Percentiles rank a stretch among this genome's conserved stretches.
Conservation (phyloP, 225 moss, liverwort and hornwort species). For the Pseudisothecium myosuroides region DNA sequence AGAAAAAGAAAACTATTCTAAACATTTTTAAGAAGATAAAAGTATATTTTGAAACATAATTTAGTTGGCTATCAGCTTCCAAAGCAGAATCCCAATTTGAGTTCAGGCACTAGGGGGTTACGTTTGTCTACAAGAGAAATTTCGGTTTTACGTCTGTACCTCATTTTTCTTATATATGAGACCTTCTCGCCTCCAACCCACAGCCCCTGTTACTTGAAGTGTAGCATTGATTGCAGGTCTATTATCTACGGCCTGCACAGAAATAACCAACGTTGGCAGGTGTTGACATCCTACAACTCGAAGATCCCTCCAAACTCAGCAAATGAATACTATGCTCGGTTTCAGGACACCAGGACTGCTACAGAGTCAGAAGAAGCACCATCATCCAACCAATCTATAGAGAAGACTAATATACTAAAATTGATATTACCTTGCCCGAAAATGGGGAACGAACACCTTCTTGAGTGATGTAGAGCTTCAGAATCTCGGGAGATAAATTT, state of each 20-base stretch:
- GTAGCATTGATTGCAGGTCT: conserved; percentile 56
- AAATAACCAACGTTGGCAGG: neutral
- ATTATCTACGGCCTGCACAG: conserved; percentile 38
- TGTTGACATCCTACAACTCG: neutral
- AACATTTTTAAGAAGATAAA: neutral
- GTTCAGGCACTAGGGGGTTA: neutral
- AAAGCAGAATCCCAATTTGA: neutral
- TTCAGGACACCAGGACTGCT: neutral
- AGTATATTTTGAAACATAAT: neutral
- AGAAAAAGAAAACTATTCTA: neutral
- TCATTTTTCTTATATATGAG: conserved; percentile 63
- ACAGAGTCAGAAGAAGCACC: neutral
- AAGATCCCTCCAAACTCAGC: neutral
- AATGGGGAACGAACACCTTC: conserved; percentile 63
- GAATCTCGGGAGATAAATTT: conserved; percentile 56
- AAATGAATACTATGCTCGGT: neutral
- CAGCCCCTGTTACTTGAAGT: conserved; percentile 64
- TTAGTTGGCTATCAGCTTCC: neutral
- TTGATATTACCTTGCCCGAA: conserved; percentile 35
- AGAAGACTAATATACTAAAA: neutral
- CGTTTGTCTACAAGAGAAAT: neutral
- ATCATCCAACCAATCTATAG: neutral
- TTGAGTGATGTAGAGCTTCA: conserved; percentile 66
- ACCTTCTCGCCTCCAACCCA: conserved; percentile 62
- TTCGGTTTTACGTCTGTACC: neutral